Conservation (phyloP, 2,329 filamentous ascomycete genomes). For the Hansfordia pulvinata region DNA sequence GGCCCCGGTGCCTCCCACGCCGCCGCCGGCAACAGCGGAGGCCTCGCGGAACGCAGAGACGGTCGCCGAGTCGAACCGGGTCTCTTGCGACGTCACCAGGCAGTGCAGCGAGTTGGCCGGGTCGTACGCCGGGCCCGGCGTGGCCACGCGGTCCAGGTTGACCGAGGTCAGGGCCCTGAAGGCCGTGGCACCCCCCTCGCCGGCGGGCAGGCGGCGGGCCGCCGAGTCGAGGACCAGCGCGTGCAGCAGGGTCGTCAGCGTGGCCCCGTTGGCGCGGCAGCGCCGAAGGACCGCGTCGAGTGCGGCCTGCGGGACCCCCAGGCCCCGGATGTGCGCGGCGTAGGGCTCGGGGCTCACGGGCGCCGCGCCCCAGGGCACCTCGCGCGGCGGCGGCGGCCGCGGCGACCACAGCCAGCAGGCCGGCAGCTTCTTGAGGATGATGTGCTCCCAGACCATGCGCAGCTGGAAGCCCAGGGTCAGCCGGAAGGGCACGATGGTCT, state of each 20-base stretch:
- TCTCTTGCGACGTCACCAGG: conserved; percentile 22
- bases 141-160: too few species aligned
- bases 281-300: conserved; percentile 19
- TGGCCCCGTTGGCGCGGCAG: conserved; percentile 25
- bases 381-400: conserved; percentile 4
- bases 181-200: too few species aligned
- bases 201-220: conserved; percentile 19
- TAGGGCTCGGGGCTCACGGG: conserved; percentile 21
- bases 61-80: conserved; percentile 13
- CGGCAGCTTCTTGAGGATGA: conserved; percentile 21
- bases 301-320: conserved; percentile 18
- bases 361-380: conserved; percentile 23
- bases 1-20: too few species aligned
- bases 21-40: conserved; percentile 6
- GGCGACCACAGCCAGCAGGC: conserved; percentile 26
- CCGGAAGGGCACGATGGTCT: conserved; percentile 24
- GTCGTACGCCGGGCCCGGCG: conserved; percentile 15
- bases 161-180: too few species aligned
- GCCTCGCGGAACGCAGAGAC: conserved; percentile 12
- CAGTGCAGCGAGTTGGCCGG: conserved; percentile 20
- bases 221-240: conserved; percentile 28
- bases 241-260: conserved; percentile 35
- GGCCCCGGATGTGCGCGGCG: conserved; percentile 19
- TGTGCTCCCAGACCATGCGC: conserved; percentile 5
- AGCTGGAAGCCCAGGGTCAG: conserved; percentile 8